These are phyloP conservation scores for Madurella mycetomatis DNA, from an alignment of 2,329 filamentous ascomycete species.

Conservation along the genomic window DNA sequence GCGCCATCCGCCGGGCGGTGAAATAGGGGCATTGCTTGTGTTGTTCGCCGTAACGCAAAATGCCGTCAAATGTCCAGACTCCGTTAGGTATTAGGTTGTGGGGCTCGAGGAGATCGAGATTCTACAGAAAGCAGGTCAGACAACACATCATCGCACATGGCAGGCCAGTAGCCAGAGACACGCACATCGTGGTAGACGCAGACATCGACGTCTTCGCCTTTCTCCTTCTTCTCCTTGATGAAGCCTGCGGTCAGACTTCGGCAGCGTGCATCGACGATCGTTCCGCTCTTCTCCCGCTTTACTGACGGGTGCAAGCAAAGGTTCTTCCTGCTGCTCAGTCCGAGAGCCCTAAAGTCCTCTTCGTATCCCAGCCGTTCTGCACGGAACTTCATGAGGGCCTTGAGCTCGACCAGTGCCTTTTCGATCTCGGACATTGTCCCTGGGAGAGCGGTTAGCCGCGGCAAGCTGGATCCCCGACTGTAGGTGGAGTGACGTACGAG, in stretches of 20 bases:
- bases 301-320: slow-evolving; percentile 94
- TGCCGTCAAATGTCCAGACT: slow-evolving; percentile 89
- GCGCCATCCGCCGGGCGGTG: slow-evolving; percentile 85
- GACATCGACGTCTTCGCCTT: slow-evolving; percentile 87
- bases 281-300: slow-evolving; percentile 91
- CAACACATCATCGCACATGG: neutral
- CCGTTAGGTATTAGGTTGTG: slow-evolving; percentile 93
- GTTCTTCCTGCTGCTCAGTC: slow-evolving; percentile 94
- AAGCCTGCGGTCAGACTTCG: slow-evolving; percentile 94
- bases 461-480: neutral
- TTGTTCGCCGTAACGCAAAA: slow-evolving; percentile 85
- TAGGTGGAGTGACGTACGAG: slow-evolving; percentile 50
- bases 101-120: slow-evolving; percentile 88
- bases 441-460: slow-evolving; percentile 26
- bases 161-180: neutral
- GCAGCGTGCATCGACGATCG: slow-evolving; percentile 91
- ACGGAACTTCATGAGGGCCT: slow-evolving; percentile 91
- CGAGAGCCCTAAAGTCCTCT: slow-evolving; percentile 90
- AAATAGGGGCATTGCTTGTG: slow-evolving; percentile 98
- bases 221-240: slow-evolving; percentile 94
- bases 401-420: slow-evolving; percentile 88
- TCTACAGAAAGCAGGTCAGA: slow-evolving; percentile 43
- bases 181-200: slow-evolving; percentile 91
- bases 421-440: slow-evolving; percentile 99
- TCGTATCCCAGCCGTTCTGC: slow-evolving; percentile 80